Evolutionary conservation across 305 asterid species (phyloP).

Genomic region (Fraxinus paxiana): DNA sequence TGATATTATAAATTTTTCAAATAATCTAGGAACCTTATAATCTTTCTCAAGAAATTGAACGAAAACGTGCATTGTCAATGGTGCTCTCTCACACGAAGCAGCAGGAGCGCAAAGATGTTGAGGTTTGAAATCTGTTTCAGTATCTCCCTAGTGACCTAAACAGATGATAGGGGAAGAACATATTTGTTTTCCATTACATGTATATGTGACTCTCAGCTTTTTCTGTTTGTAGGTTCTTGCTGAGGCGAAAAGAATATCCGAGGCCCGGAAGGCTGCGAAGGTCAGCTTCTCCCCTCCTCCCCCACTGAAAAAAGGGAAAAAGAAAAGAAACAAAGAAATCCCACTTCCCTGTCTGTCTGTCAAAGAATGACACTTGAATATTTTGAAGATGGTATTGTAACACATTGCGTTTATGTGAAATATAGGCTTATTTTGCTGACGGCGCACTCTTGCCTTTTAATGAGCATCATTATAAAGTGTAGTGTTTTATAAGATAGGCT

Average conservation of each 20-base stretch:
- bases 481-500: not conserved
- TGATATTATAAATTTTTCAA: conserved; percentile 18
- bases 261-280: conserved; percentile 74
- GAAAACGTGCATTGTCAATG: conserved; percentile 78
- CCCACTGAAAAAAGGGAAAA: not conserved
- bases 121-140: conserved; percentile 42
- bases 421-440: not conserved
- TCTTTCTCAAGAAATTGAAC: conserved; percentile 70
- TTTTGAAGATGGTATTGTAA: not conserved
- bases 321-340: not conserved
- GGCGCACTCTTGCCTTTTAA: not conserved
- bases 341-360: not conserved
- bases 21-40: conserved; percentile 69
- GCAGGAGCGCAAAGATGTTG: conserved; percentile 85
- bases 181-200: not conserved
- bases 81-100: conserved; percentile 92
- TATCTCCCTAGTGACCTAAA: conserved; percentile 6
- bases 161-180: conserved; percentile 1
- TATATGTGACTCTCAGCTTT: not conserved
- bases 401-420: not conserved
- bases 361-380: not conserved
- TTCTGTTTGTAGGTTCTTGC: conserved; percentile 61
- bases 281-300: conserved; percentile 25
- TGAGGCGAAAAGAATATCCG: conserved; percentile 84
- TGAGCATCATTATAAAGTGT: not conserved